Evolutionary conservation across 2,329 filamentous ascomycete genomes (phyloP).

Genomic region (Ceratocystiopsis brevicomis): DNA sequence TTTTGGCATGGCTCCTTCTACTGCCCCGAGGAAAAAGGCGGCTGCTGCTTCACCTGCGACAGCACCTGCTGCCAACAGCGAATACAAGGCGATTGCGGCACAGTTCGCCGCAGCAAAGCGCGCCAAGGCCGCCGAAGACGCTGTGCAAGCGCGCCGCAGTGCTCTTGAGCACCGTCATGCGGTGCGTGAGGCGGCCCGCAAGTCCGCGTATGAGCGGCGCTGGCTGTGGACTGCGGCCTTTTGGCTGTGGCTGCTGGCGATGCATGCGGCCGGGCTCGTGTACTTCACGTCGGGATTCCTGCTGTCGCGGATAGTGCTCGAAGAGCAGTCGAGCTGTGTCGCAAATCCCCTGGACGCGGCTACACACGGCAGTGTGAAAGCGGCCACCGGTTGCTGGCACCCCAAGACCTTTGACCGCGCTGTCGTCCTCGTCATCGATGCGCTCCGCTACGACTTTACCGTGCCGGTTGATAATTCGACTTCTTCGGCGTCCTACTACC

Average conservation of each 20-base stretch:
- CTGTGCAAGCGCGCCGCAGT: constrained; percentile 8
- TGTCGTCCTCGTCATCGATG: constrained; percentile 78
- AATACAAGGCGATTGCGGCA: constrained; percentile 33
- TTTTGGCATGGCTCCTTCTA: constrained; percentile 7
- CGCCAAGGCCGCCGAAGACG: constrained; percentile 24
- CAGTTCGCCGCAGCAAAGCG: constrained; percentile 35
- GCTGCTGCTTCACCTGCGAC: background rate
- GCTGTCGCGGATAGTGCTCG: constrained; percentile 64
- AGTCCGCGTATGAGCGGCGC: constrained; percentile 29
- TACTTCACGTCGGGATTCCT: constrained; percentile 93
- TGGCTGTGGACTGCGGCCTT: constrained; percentile 45
- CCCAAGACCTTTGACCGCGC: constrained; percentile 85
- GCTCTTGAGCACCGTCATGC: constrained; percentile 25
- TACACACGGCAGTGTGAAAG: too few species aligned
- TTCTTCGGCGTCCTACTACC: constrained; percentile 15
- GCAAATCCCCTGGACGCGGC: constrained; percentile 43
- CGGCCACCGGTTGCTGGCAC: constrained; percentile 69
- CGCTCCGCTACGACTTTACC: constrained; percentile 90
- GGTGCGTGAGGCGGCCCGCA: constrained; percentile 28
- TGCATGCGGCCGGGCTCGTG: constrained; percentile 67
- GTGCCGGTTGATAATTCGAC: constrained; percentile 44
- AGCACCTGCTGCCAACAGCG: constrained; percentile 10
- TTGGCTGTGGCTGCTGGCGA: constrained; percentile 48
- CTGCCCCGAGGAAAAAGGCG: constrained; percentile 10
- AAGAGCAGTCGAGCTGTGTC: constrained; percentile 54